Base-by-base conservation (phyloP, 805 yeast genomes). In the Candida schatavii region DNA sequence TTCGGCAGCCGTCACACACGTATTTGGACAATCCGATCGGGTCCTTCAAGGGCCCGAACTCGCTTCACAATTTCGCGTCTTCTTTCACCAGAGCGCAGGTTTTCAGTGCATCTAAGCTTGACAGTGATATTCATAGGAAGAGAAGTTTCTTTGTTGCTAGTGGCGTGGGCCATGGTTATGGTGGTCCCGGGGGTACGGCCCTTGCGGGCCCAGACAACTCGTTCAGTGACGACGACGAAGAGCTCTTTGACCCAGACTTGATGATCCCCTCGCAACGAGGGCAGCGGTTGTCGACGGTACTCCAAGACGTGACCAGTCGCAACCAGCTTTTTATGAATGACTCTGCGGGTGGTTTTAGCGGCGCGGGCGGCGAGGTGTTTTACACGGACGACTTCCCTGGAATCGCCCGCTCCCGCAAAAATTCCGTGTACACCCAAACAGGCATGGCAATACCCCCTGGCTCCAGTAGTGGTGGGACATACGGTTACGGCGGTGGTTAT, bases 71-170 rank as follows among this genome's bases (percentile, higher is more conserved):
- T 42, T 88, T 88, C 63, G 95, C 95, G 1, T 78, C 86, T 11
- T 87, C 95, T 0, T 80, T 75, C 55, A 76, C 80, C 30, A 74
- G 96, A 57, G 93, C 95, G 1, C 91, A 86, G 57, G 78, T 88
- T 2, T 77, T 74, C 57, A 70, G 75, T 37, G 75, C 80, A 10
- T 56, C 60, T 20, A 64, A 65, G 40, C 51, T 75, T 22, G 82
- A 77, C 50, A 72, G 74, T 21, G 70, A 75, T 27, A 79, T 85
- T 49, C 77, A 72, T 51, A 76, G 80, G 5, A 65, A 74, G 23
- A 66, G 95, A 49, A 81, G 89, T 0, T 86, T 75, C 48, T 83
- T 86, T 56, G 17, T 42, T 5, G 37, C 46, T 14, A n/a, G n/a
- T n/a, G n/a, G n/a, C n/a, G n/a, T n/a, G n/a, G n/a, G n/a, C n/a